Percentiles rank a stretch among this genome's conserved stretches.
Conservation (phyloP, 768 basidiomycete species). For the Tulasnella sp. region DNA sequence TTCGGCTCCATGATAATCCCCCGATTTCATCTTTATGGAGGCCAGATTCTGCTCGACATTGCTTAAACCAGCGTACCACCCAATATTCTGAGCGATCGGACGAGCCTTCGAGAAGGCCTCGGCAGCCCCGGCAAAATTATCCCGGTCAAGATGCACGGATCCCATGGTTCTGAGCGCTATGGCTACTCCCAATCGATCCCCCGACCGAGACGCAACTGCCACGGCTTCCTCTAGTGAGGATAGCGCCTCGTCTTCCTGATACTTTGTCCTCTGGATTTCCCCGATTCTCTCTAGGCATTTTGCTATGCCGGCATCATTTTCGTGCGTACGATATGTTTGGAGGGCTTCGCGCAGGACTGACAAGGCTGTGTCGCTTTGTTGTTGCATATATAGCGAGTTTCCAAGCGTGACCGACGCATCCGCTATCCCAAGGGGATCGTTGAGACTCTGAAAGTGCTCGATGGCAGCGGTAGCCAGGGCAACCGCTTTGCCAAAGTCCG, state of each 20-base stretch:
- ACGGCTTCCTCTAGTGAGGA: background rate
- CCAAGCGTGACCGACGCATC: background rate
- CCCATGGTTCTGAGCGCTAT: background rate
- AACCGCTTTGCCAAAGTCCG: background rate
- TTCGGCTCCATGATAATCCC: background rate
- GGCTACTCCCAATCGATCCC: background rate
- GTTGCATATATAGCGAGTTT: background rate
- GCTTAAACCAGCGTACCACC: background rate
- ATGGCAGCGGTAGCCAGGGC: background rate
- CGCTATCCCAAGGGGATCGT: background rate
- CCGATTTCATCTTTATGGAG: background rate
- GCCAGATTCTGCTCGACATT: background rate
- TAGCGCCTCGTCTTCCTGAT: background rate
- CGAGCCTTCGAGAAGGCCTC: background rate
- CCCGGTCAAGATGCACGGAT: background rate
- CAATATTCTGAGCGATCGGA: background rate
- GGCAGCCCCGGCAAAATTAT: background rate
- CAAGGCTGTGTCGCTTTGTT: background rate
- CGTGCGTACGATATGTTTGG: background rate
- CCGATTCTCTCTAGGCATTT: background rate
- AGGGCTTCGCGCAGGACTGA: background rate
- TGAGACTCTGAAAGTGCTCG: background rate
- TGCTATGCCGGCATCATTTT: background rate
- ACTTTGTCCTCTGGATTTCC: background rate
- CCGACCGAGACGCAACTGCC: background rate